Evolutionary conservation across 371 early-diverging fungal species (phyloP).

Genomic region (Thermomucor indicae-seudaticae): DNA sequence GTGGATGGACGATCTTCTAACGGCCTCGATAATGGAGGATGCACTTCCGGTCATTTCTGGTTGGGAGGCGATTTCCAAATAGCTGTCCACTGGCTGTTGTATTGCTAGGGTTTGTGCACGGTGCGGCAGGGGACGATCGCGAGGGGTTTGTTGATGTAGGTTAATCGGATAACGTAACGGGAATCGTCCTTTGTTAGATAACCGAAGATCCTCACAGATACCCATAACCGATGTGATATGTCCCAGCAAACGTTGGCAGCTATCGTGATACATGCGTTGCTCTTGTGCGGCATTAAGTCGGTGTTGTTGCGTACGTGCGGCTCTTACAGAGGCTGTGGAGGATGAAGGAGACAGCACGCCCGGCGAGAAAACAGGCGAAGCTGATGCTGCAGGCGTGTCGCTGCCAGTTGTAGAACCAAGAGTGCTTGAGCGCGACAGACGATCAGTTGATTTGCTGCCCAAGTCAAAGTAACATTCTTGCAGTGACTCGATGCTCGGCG

Average conservation of each 20-base stretch:
- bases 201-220: constrained; percentile 58
- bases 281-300: constrained; percentile 45
- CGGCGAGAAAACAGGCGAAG: neutral
- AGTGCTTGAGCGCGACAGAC: neutral
- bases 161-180: constrained; percentile 59
- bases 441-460: neutral
- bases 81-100: constrained; percentile 7
- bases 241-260: constrained; percentile 59
- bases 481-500: neutral
- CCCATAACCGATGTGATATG: constrained; percentile 53
- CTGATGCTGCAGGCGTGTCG: neutral
- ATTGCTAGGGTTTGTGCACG: constrained; percentile 14
- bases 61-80: neutral
- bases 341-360: neutral
- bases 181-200: constrained; percentile 58
- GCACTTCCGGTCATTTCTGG: no score
- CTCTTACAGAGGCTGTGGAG: neutral
- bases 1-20: neutral
- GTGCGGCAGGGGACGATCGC: neutral
- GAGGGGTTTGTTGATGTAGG: constrained; percentile 9
- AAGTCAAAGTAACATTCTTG: no score
- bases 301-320: constrained; percentile 34
- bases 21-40: neutral
- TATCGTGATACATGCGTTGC: constrained; percentile 67
- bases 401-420: neutral